phyloP scores from a whole-genome alignment of 805 yeast species.

The Henningerozyma blattae region DNA sequence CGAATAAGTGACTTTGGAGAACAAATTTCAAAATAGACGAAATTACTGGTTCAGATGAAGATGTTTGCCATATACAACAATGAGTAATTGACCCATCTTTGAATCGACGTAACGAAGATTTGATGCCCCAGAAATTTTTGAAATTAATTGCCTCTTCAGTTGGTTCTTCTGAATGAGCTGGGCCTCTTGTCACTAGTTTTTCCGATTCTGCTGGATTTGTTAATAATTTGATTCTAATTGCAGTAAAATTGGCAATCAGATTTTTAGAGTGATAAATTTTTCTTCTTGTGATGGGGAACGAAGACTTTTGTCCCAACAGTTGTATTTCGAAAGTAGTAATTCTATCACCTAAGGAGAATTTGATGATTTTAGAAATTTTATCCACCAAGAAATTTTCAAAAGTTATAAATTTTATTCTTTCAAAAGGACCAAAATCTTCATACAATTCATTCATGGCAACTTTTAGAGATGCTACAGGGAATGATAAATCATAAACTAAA shows the following conservation, averaged over 20 bases:
- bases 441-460: conserved; percentile 20
- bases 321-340: conserved; percentile 26
- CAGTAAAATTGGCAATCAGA: conserved; percentile 18
- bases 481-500: conserved; percentile 34
- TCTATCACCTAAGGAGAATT: conserved; percentile 43
- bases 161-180: conserved; percentile 45
- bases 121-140: conserved; percentile 80
- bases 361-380: conserved; percentile 46
- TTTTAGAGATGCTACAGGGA: conserved; percentile 29
- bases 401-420: conserved; percentile 59
- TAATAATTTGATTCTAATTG: conserved; percentile 46
- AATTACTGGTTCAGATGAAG: conserved; percentile 48
- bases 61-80: conserved; percentile 74
- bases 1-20: conserved; percentile 50
- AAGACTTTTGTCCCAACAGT: conserved; percentile 18
- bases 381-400: conserved; percentile 54
- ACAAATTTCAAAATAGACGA: conserved; percentile 52
- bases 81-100: conserved; percentile 86
- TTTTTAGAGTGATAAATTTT: conserved; percentile 30
- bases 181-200: conserved; percentile 79
- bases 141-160: conserved; percentile 49
- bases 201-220: conserved; percentile 66
- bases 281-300: conserved; percentile 34
- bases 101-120: conserved; percentile 78
- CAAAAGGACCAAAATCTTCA: conserved; percentile 50